Evolutionary conservation across 257 asterid species (phyloP).

Genomic region (Plantago major): DNA sequence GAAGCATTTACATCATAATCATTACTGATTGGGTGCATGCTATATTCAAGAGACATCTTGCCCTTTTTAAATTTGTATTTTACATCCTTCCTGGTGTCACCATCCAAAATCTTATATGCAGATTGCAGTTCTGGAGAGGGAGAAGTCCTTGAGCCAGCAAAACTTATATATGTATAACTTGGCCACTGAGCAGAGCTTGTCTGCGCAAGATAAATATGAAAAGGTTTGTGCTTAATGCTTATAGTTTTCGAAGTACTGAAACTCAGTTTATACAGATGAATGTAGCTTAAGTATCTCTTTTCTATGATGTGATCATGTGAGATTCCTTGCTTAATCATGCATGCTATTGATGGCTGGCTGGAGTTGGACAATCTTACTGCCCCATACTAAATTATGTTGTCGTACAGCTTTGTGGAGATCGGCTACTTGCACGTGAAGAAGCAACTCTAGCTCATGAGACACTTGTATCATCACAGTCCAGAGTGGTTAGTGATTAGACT

Average conservation of each 20-base stretch:
- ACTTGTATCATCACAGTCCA: constrained; percentile 39
- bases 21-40: constrained; percentile 11
- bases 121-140: constrained; percentile 74
- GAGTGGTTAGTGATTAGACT: constrained; percentile 32
- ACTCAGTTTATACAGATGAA: too few relatives aligned
- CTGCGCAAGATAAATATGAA: constrained; percentile 61
- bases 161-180: constrained; percentile 57
- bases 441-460: constrained; percentile 53
- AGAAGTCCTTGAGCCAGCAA: constrained; percentile 75
- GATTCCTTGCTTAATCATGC: not conserved
- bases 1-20: not conserved
- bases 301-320: not conserved
- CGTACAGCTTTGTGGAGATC: constrained; percentile 63
- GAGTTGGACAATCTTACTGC: constrained; percentile 13
- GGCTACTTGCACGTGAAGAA: constrained; percentile 56
- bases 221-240: constrained; percentile 41
- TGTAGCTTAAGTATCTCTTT: constrained; percentile 8
- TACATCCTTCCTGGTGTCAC: constrained; percentile 12
- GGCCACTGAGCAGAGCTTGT: constrained; percentile 55
- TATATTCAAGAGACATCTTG: constrained; percentile 12
- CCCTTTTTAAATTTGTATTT: constrained; percentile 16
- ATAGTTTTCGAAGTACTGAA: constrained; percentile 15
- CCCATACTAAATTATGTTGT: constrained; percentile 11
- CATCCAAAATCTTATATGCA: constrained; percentile 28
- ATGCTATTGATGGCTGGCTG: constrained; percentile 8